Evolutionary conservation across 805 yeast species (phyloP).

Genomic region (Nakazawaea populi): DNA sequence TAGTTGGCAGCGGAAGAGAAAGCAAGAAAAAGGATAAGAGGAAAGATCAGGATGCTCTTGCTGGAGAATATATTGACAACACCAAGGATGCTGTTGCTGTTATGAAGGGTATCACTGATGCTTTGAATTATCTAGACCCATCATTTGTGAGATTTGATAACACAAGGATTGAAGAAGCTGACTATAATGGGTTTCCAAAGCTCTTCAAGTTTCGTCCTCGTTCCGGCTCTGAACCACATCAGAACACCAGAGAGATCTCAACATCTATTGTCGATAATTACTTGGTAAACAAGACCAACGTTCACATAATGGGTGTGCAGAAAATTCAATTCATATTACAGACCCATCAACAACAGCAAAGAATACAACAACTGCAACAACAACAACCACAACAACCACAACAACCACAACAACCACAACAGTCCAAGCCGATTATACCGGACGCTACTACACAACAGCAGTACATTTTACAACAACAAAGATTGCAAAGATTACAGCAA

Average conservation of each 20-base stretch:
- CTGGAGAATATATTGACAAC: background rate
- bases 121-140: slow-evolving; percentile 4
- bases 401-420: slow-evolving; percentile 23
- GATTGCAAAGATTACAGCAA: slow-evolving; percentile 9
- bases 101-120: slow-evolving; percentile 1
- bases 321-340: slow-evolving; percentile 13
- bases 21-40: slow-evolving; percentile 16
- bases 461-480: slow-evolving; percentile 24
- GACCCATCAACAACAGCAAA: slow-evolving; percentile 24
- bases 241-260: background rate
- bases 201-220: slow-evolving; percentile 1
- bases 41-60: background rate
- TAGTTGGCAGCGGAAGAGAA: slow-evolving; percentile 16
- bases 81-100: background rate
- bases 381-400: slow-evolving; percentile 21
- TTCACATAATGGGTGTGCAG: slow-evolving; percentile 8
- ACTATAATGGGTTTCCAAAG: slow-evolving; percentile 1
- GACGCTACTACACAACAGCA: slow-evolving; percentile 21
- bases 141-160: slow-evolving; percentile 6
- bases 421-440: slow-evolving; percentile 26
- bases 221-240: background rate
- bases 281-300: slow-evolving; percentile 5
- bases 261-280: slow-evolving; percentile 5
- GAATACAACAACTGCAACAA: slow-evolving; percentile 17
- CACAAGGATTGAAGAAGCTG: background rate